A percentile compares a stretch with the other conserved stretches of the same genome.
These are phyloP conservation scores for Termitomyces sp. DNA, from an alignment of 768 basidiomycete genomes.

Conservation along the genomic window DNA sequence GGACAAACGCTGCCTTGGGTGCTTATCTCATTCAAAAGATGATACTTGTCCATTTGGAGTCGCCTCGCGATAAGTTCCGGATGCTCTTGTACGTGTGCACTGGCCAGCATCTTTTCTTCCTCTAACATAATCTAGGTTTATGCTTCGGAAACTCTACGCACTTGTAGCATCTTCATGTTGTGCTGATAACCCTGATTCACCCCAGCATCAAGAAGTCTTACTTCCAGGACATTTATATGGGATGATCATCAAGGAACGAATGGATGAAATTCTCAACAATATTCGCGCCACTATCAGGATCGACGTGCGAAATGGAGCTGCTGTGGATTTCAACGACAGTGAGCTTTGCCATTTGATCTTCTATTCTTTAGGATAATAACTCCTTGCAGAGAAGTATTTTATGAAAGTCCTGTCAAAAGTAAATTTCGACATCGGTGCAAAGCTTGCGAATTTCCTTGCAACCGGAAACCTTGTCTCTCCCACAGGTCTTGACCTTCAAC, in stretches of 20 bases:
- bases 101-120: not conserved
- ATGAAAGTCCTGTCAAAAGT: conserved; percentile 67
- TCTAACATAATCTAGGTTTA: conserved; percentile 59
- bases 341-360: conserved; percentile 24
- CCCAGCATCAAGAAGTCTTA: conserved; percentile 96
- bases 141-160: conserved; percentile 93
- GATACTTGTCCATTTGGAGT: conserved; percentile 85
- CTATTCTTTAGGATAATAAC: not conserved
- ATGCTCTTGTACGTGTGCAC: conserved; percentile 75
- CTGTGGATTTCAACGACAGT: conserved; percentile 91
- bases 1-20: conserved; percentile 81
- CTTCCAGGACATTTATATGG: conserved; percentile 90
- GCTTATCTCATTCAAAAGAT: conserved; percentile 79
- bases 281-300: conserved; percentile 63
- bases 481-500: conserved; percentile 93
- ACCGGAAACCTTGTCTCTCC: conserved; percentile 96
- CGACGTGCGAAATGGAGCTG: conserved; percentile 74
- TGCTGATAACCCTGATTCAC: conserved; percentile 96
- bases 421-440: conserved; percentile 90
- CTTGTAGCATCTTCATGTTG: conserved; percentile 88
- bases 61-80: conserved; percentile 89
- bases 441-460: conserved; percentile 91
- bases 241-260: conserved; percentile 97
- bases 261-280: conserved; percentile 83
- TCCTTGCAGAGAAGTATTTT: conserved; percentile 70